Base-by-base conservation (phyloP, 2,329 filamentous ascomycete species). In the Helicocarpus griseus region DNA sequence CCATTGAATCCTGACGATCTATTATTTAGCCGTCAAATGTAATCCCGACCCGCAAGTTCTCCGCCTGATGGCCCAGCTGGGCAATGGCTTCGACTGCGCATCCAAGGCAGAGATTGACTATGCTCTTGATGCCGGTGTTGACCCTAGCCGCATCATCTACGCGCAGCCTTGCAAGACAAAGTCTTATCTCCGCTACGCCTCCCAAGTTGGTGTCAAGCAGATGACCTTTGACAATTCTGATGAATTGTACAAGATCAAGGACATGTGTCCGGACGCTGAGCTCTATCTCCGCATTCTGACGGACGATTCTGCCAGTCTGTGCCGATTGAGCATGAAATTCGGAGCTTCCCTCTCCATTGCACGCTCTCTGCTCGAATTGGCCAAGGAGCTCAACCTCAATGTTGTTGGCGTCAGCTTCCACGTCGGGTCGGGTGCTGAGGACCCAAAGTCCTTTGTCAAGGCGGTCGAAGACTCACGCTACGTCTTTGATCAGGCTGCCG, bases 161-260 rank as follows among this genome's bases (percentile, higher is more conserved):
- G 93, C 93, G 47, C 93, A 98, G 75, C 93, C 93, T 51, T 97
- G 93, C 86, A 98, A 98, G 83, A 98, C 93, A 64, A 95, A 93
- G 75, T 96, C 91, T 45, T 97, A 96, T 70, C 79, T 98, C 56
- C 89, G 90, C 65, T 95, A 90, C 65, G 93, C 94, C 58, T 83
- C 86, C 64, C 80, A 82, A 66, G 77, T 84, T 59, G 86, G 86
- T 60, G 93, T 98, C 67, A 91, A 87, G 75, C 88, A 95, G 77
- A 97, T 98, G 91, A 98, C 93, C 2, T 97, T 98, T 67, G 93
- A 98, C 79, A 98, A 98, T 63, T 82, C 86, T 67, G 93, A 98
- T 69, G 93, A 98, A 78, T 81, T 98, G 49, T 89, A 91, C 81
- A 98, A 98, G 80, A 91, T 95, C 70, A 93, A 94, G 71, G 86